Base-by-base conservation (phyloP, 768 basidiomycete genomes). In the Boletus rubroflammeus region DNA sequence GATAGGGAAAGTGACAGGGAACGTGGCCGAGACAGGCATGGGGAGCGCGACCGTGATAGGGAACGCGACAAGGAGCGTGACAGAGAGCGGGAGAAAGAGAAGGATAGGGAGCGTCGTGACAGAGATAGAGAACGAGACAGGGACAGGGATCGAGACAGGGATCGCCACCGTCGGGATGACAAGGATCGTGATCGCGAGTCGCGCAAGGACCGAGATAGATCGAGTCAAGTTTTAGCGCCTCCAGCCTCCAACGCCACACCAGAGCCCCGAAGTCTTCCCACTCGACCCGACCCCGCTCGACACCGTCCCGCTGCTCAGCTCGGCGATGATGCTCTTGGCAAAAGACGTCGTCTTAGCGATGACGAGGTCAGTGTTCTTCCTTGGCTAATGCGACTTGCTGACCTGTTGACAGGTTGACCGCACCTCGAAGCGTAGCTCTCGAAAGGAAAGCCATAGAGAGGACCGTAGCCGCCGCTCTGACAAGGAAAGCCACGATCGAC, bases 381-480 rank as follows among this genome's bases (percentile, higher is more conserved):
- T 49, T 36, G 21, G 15, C 47, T 38, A 38, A 45, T 47, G 44
- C 52, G 32, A 35, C 44, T 23, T 36, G 49, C 58, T 54, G 62
- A 67, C 51, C 17, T 25, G 46, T 39, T 54, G 47, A 38, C 66
- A 90, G 88, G 72, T 82, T 56, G 90, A 92, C 48, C 81, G 90
- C 60, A 78, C 79, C 32, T 80, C 84, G n/a, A 92, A 92, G 68
- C 85, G 90, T n/a, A 81, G 82, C 54, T 86, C 89, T 53, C 83
- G 90, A 46, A 88, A 88, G 65, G 88, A 90, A 3, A 71, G 81
- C 29, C 86, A 89, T 63, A 82, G 88, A 46, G 90, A 91, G 51
- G 89, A 91, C 36, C 79, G 88, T 34, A 73, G 73, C 57, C 82
- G 88, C 26, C 81, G 88, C 49, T 73, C 76, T 13, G 89, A 90